phyloP scores from a whole-genome alignment of 2,329 filamentous ascomycete genomes.

The Paraphoma chrysanthemicola region DNA sequence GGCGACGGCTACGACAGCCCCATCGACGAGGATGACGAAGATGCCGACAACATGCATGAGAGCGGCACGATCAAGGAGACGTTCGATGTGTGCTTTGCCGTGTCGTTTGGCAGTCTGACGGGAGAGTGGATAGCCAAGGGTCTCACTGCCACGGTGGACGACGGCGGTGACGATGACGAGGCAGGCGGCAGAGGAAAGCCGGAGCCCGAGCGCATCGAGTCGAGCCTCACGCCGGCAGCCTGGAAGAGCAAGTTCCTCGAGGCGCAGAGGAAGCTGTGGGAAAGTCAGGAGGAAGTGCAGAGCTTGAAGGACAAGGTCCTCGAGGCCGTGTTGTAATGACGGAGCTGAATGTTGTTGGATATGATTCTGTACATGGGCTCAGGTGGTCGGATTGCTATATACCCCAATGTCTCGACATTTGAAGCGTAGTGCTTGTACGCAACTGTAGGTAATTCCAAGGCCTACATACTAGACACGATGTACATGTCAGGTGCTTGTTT shows the following conservation, averaged over 20 bases:
- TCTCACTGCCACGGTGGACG: slow-evolving; percentile 27
- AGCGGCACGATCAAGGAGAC: slow-evolving; percentile 42
- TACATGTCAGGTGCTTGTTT: too few relatives aligned
- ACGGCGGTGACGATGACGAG: slow-evolving; percentile 4
- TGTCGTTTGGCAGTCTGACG: slow-evolving; percentile 49
- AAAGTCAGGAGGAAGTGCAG: slow-evolving; percentile 43
- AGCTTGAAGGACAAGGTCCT: slow-evolving; percentile 47
- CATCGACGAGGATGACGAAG: slow-evolving; percentile 49
- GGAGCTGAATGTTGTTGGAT: neutral
- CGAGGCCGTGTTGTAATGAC: slow-evolving; percentile 44
- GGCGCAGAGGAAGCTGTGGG: slow-evolving; percentile 42
- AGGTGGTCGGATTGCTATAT: slow-evolving; percentile 30
- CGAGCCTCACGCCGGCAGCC: slow-evolving; percentile 17
- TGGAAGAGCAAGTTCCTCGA: slow-evolving; percentile 47
- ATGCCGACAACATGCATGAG: slow-evolving; percentile 21
- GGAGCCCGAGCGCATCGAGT: slow-evolving; percentile 19
- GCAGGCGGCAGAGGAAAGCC: neutral
- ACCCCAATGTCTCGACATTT: slow-evolving; percentile 29
- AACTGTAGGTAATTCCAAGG: neutral
- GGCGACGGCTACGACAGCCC: slow-evolving; percentile 51
- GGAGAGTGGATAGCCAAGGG: slow-evolving; percentile 54
- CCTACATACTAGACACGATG: neutral
- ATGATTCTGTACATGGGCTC: slow-evolving; percentile 9
- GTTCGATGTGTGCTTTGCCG: slow-evolving; percentile 54
- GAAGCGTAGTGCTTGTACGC: slow-evolving; percentile 1